These are phyloP conservation scores for Torrubiellomyces zombiae DNA, from an alignment of 2,329 filamentous ascomycete species.

Conservation along the genomic window DNA sequence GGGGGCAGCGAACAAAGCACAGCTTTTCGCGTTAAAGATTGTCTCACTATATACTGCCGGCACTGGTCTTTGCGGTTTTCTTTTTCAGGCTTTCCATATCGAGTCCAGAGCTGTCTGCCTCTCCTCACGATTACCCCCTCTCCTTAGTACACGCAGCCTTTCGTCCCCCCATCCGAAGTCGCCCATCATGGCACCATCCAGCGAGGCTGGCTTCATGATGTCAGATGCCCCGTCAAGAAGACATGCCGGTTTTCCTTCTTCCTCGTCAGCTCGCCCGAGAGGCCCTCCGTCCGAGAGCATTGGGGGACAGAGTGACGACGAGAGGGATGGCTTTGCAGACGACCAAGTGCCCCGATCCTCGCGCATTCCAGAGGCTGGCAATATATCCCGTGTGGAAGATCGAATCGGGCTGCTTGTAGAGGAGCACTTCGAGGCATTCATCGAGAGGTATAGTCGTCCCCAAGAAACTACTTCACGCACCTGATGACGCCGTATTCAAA, in stretches of 20 bases:
- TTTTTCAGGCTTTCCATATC: too few relatives aligned
- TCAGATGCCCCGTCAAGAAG: conserved; percentile 34
- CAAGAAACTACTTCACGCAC: conserved; percentile 8
- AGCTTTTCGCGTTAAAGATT: too few relatives aligned
- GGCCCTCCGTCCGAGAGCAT: conserved; percentile 47
- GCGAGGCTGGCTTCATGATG: conserved; percentile 39
- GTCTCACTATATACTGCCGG: too few relatives aligned
- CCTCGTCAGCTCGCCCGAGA: conserved; percentile 34
- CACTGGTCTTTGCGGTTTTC: too few relatives aligned
- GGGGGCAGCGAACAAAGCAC: too few relatives aligned
- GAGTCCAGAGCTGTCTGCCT: too few relatives aligned
- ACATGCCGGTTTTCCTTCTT: conserved; percentile 27
- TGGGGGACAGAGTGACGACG: conserved; percentile 44
- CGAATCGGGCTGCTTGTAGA: conserved; percentile 59
- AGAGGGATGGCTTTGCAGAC: conserved; percentile 44
- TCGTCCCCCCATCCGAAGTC: too few relatives aligned
- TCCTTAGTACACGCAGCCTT: too few relatives aligned
- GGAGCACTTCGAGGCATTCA: conserved; percentile 61
- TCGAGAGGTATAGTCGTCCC: conserved; percentile 64
- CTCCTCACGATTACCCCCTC: conserved; percentile 2
- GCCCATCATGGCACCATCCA: conserved; percentile 30
- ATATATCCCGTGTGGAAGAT: conserved; percentile 59
- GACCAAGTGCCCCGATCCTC: conserved; percentile 41
- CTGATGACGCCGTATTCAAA: background rate
- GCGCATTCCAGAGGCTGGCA: conserved; percentile 28